Conservation (phyloP, 1,139 yeast genomes). For the Kodamaea anthophila region DNA sequence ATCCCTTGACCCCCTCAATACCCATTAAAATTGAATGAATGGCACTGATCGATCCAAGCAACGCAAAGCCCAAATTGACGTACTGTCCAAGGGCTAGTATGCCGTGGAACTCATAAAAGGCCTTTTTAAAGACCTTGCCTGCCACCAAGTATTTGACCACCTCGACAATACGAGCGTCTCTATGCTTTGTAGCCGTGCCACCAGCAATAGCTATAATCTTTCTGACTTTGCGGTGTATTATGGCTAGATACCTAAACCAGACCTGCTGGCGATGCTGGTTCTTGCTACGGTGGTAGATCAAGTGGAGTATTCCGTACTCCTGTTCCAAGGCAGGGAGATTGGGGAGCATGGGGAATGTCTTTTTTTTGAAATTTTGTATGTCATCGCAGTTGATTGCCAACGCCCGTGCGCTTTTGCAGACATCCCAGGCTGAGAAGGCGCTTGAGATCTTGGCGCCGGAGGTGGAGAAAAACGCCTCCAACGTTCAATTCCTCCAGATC, state of each 20-base stretch:
- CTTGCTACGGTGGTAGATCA: conserved; percentile 62
- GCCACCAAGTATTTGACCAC: conserved; percentile 30
- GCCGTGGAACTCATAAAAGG: conserved; percentile 59
- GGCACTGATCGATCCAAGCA: conserved; percentile 53
- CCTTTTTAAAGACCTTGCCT: conserved; percentile 37
- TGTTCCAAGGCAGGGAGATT: conserved; percentile 10
- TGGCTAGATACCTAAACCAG: conserved; percentile 73
- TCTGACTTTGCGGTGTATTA: conserved; percentile 54
- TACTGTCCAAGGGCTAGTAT: conserved; percentile 75
- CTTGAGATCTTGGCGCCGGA: conserved; percentile 29
- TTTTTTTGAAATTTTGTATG: conserved; percentile 4
- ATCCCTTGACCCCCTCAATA: conserved; percentile 14
- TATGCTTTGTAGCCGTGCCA: conserved; percentile 15
- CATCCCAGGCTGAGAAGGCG: conserved; percentile 39
- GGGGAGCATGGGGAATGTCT: background rate
- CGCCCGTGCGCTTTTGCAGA: conserved; percentile 28
- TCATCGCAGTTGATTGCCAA: conserved; percentile 12
- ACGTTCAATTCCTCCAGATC: conserved; percentile 30
- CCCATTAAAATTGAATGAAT: conserved; percentile 30
- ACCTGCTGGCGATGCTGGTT: conserved; percentile 70
- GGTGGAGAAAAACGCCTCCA: conserved; percentile 20
- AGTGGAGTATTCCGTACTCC: conserved; percentile 54
- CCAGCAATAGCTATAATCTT: conserved; percentile 25
- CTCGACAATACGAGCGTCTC: conserved; percentile 14
- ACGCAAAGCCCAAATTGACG: conserved; percentile 63